Conservation (phyloP, 306 rosid genomes). For the Pterocarpus macrocarpus region DNA sequence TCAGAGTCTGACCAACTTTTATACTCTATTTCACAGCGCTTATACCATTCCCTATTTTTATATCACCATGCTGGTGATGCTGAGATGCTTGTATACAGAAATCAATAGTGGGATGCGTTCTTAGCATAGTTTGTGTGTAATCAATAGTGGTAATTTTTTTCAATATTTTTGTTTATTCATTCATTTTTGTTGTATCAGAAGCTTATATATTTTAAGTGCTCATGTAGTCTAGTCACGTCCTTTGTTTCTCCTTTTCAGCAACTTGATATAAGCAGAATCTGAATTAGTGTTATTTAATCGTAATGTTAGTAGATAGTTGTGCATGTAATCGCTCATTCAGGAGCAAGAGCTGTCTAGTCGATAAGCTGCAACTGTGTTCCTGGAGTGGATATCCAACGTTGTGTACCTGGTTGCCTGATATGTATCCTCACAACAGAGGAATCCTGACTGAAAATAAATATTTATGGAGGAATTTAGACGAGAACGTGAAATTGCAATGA, state of each 20-base stretch:
- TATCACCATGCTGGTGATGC: constrained; percentile 58
- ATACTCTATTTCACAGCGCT: constrained; percentile 39
- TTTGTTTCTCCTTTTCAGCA: constrained; percentile 31
- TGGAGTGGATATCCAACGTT: not conserved
- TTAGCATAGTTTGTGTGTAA: constrained; percentile 53
- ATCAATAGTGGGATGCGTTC: constrained; percentile 57
- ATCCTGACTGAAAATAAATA: too few species aligned
- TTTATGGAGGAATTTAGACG: too few species aligned
- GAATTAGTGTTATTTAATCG: constrained; percentile 7
- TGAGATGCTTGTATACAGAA: constrained; percentile 70
- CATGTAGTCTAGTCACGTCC: constrained; percentile 12
- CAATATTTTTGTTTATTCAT: constrained; percentile 51
- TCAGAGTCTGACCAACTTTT: constrained; percentile 54
- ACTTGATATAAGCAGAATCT: constrained; percentile 19
- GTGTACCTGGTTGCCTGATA: not conserved
- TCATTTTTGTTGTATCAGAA: constrained; percentile 50
- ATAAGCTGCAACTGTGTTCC: too few species aligned
- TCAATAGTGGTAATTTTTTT: constrained; percentile 44
- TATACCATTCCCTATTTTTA: constrained; percentile 41
- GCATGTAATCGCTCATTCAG: not conserved
- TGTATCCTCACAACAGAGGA: too few species aligned
- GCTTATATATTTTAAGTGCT: constrained; percentile 38
- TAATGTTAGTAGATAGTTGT: not conserved
- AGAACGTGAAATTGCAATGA: too few species aligned
- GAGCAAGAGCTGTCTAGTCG: not conserved